Percentiles rank a stretch among this genome's conserved stretches.
These are phyloP conservation scores for Sclerotinia trifoliorum DNA, from an alignment of 2,329 filamentous ascomycete species.

Conservation along the genomic window DNA sequence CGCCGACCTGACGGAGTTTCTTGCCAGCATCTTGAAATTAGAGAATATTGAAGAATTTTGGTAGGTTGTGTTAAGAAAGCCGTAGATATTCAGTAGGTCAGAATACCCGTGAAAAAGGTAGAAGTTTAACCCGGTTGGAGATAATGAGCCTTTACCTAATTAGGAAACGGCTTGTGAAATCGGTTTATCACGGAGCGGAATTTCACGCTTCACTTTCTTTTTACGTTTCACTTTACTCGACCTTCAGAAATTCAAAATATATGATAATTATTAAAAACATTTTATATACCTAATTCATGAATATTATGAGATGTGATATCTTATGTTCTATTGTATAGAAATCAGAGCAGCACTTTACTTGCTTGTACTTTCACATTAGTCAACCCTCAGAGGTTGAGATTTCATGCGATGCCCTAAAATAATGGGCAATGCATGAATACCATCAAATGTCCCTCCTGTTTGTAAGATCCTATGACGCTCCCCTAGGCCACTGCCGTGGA, in stretches of 20 bases:
- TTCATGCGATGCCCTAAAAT: no score
- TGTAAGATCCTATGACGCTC: neutral
- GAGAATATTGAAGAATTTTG: constrained; percentile 17
- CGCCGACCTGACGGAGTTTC: constrained; percentile 44
- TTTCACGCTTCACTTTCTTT: constrained; percentile 18
- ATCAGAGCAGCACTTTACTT: neutral
- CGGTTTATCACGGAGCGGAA: constrained; percentile 22
- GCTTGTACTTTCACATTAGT: no score
- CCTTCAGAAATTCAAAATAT: no score
- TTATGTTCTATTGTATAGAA: neutral
- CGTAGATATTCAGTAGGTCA: constrained; percentile 16
- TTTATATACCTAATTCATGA: neutral
- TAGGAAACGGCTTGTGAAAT: constrained; percentile 21
- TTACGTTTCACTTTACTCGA: constrained; percentile 1
- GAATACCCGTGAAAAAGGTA: constrained; percentile 21
- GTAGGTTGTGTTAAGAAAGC: constrained; percentile 14
- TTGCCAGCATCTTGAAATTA: constrained; percentile 37
- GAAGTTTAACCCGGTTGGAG: constrained; percentile 17
- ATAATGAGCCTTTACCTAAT: constrained; percentile 17
- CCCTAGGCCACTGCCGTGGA: neutral
- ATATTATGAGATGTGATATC: neutral
- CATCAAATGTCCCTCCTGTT: neutral
- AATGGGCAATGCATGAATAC: constrained; percentile 5
- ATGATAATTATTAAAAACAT: no score
- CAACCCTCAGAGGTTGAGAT: no score